phyloP scores from a whole-genome alignment of 2,329 filamentous ascomycete genomes.

The Sporothrix mexicana region DNA sequence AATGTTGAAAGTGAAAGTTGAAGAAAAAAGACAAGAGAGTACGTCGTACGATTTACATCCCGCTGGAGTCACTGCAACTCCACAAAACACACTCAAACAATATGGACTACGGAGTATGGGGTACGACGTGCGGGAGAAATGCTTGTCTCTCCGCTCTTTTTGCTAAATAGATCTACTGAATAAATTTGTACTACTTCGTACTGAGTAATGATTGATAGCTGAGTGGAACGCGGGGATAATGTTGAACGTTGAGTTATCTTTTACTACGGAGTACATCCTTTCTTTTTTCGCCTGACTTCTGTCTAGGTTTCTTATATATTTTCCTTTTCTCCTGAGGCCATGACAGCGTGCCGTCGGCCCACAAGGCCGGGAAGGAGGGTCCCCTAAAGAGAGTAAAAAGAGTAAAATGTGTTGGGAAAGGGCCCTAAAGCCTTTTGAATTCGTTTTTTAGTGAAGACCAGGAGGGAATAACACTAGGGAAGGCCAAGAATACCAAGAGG shows the following conservation, averaged over 20 bases:
- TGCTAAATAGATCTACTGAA: too few species aligned
- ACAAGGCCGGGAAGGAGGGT: background rate
- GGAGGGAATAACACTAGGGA: too few species aligned
- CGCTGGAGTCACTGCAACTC: conserved; percentile 25
- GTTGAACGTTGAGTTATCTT: background rate
- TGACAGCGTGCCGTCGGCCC: conserved; percentile 20
- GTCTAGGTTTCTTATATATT: background rate
- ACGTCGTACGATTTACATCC: too few species aligned
- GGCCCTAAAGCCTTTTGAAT: background rate
- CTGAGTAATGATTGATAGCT: too few species aligned
- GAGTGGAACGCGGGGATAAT: background rate
- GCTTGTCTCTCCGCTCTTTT: conserved; percentile 4
- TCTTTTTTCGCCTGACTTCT: too few species aligned
- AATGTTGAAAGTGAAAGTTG: background rate
- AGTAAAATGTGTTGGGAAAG: background rate
- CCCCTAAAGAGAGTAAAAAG: background rate
- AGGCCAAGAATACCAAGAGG: background rate
- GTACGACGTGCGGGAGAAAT: conserved; percentile 1
- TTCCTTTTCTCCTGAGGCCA: background rate
- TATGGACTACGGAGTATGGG: background rate
- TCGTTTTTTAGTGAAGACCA: background rate
- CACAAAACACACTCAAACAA: background rate
- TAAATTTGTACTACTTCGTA: too few species aligned
- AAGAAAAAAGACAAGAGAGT: background rate
- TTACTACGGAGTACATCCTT: background rate